phyloP scores from a whole-genome alignment of 2,329 filamentous ascomycete genomes.

The Ramichloridium luteum region DNA sequence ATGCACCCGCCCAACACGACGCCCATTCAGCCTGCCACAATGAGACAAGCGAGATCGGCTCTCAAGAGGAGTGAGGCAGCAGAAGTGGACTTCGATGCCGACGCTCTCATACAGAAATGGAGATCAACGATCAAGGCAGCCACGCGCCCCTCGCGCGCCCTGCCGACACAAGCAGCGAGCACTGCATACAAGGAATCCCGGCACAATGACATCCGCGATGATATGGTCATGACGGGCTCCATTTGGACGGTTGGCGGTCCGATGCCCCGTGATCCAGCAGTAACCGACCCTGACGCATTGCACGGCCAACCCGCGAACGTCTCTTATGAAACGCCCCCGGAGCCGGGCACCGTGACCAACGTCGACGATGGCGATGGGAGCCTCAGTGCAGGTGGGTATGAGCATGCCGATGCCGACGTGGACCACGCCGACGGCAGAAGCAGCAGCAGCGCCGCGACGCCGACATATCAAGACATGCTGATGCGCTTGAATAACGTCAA shows the following conservation, averaged over 20 bases:
- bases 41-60: conserved; percentile 23
- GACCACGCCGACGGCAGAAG: conserved; percentile 10
- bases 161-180: conserved; percentile 2
- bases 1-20: conserved; percentile 25
- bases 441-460: no score
- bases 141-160: conserved; percentile 9
- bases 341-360: conserved; percentile 17
- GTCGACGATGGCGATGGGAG: conserved; percentile 13
- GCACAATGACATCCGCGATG: conserved; percentile 7
- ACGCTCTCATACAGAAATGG: conserved; percentile 20
- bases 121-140: conserved; percentile 15
- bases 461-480: no score
- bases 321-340: conserved; percentile 20
- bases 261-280: conserved; percentile 10
- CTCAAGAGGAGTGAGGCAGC: conserved; percentile 8
- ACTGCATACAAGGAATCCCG: conserved; percentile 4
- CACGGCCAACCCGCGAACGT: conserved; percentile 9
- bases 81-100: conserved; percentile 18
- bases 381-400: conserved; percentile 8
- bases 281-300: not conserved
- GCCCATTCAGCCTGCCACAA: conserved; percentile 25
- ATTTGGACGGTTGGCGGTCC: conserved; percentile 18
- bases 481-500: no score
- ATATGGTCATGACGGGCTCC: conserved; percentile 20
- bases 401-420: conserved; percentile 13